Percentiles rank a stretch among this genome's conserved stretches.
phyloP scores from a whole-genome alignment of 345 rosid species.

The Durio zibethinus region DNA sequence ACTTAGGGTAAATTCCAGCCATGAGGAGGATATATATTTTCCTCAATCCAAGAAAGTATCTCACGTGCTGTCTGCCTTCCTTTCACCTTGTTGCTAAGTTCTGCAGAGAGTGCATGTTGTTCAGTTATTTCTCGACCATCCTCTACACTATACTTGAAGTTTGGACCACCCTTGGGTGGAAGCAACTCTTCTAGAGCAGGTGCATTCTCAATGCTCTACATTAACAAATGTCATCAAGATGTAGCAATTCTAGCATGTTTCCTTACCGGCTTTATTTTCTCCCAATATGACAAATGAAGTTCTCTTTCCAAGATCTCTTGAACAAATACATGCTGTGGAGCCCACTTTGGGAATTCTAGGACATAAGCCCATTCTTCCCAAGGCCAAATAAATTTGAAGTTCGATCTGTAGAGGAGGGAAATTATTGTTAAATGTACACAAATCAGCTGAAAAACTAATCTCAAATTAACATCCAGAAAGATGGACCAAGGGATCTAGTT shows the following conservation, averaged over 20 bases:
- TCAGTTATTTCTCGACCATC: constrained; percentile 73
- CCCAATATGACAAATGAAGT: constrained; percentile 97
- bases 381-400: constrained; percentile 98
- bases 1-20: constrained; percentile 62
- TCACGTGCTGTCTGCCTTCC: constrained; percentile 82
- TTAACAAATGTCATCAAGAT: constrained; percentile 18
- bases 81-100: constrained; percentile 77
- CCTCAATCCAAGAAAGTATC: constrained; percentile 77
- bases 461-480: neutral
- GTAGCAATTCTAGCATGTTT: constrained; percentile 6
- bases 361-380: constrained; percentile 99
- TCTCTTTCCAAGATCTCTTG: constrained; percentile 98
- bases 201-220: constrained; percentile 87
- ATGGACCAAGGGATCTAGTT: neutral
- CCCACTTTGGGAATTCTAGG: constrained; percentile 95
- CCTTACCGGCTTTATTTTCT: constrained; percentile 91
- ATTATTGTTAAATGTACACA: neutral
- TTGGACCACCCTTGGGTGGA: constrained; percentile 77
- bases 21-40: constrained; percentile 63
- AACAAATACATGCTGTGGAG: constrained; percentile 95
- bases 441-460: neutral
- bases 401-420: constrained; percentile 59
- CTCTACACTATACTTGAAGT: constrained; percentile 57
- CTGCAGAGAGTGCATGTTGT: constrained; percentile 63
- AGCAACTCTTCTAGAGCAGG: constrained; percentile 83